Evolutionary conservation across 2,329 filamentous ascomycete genomes (phyloP).

Genomic region (Neopestalotiopsis rosae): DNA sequence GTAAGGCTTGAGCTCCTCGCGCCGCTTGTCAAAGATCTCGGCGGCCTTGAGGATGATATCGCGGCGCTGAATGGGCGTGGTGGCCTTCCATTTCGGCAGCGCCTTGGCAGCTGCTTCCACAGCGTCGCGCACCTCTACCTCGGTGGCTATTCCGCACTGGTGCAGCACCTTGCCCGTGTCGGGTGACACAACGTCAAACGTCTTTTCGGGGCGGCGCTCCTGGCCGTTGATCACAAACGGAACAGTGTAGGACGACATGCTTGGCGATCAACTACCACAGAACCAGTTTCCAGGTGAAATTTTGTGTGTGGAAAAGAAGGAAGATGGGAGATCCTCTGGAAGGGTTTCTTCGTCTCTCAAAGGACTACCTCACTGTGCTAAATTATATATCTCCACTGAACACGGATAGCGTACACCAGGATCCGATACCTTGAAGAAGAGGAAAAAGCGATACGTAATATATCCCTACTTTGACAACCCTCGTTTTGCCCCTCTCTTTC

Average conservation of each 20-base stretch:
- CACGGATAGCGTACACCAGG: not conserved
- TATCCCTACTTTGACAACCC: not conserved
- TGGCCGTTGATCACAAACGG: constrained; percentile 50
- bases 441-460: not conserved
- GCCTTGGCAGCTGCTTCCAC: constrained; percentile 58
- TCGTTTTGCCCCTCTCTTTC: not conserved
- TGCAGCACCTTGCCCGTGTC: constrained; percentile 56
- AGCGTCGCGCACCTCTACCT: constrained; percentile 56
- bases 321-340: not conserved
- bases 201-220: constrained; percentile 50
- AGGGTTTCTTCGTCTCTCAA: not conserved
- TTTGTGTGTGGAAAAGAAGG: not conserved
- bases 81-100: constrained; percentile 66
- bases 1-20: constrained; percentile 59
- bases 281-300: not conserved
- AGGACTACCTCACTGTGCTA: not conserved
- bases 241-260: constrained; percentile 37
- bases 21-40: constrained; percentile 58
- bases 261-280: not conserved
- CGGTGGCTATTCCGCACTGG: constrained; percentile 60
- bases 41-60: constrained; percentile 68
- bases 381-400: not conserved
- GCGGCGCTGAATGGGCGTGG: constrained; percentile 60
- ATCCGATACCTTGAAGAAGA: not conserved
- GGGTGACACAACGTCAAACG: constrained; percentile 64